phyloP scores from a whole-genome alignment of 2,329 filamentous ascomycete species.

The Exophiala sideris region DNA sequence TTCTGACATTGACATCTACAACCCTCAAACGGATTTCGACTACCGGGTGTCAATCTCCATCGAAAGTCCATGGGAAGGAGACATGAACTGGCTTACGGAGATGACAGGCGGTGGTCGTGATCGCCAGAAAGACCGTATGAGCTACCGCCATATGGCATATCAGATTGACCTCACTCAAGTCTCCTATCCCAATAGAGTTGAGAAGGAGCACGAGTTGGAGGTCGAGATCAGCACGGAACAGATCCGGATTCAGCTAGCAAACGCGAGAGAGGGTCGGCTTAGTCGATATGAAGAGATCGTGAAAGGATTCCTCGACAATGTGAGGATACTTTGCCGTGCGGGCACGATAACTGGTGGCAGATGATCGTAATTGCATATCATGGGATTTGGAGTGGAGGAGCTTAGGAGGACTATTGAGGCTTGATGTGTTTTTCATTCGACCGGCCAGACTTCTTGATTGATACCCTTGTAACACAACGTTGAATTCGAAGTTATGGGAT shows the following conservation, averaged over 20 bases:
- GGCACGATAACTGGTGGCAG: slow-evolving; percentile 8
- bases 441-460: neutral
- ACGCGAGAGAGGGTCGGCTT: slow-evolving; percentile 38
- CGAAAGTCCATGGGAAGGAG: slow-evolving; percentile 81
- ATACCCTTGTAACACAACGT: slow-evolving; percentile 25
- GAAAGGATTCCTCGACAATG: slow-evolving; percentile 49
- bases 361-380: neutral
- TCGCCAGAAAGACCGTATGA: slow-evolving; percentile 84
- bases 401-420: neutral
- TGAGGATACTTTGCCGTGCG: slow-evolving; percentile 42
- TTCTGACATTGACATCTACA: slow-evolving; percentile 80
- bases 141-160: slow-evolving; percentile 82
- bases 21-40: slow-evolving; percentile 74
- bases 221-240: slow-evolving; percentile 47
- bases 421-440: neutral
- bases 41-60: slow-evolving; percentile 93
- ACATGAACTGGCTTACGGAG: slow-evolving; percentile 52
- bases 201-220: slow-evolving; percentile 49
- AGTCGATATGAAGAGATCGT: slow-evolving; percentile 45
- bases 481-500: neutral
- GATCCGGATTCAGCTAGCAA: slow-evolving; percentile 43
- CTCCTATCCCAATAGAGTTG: slow-evolving; percentile 47
- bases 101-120: slow-evolving; percentile 49
- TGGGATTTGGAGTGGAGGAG: neutral
- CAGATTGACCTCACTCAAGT: slow-evolving; percentile 94